These are phyloP conservation scores for Microdochium paspali DNA, from an alignment of 2,329 filamentous ascomycete species.

Conservation along the genomic window DNA sequence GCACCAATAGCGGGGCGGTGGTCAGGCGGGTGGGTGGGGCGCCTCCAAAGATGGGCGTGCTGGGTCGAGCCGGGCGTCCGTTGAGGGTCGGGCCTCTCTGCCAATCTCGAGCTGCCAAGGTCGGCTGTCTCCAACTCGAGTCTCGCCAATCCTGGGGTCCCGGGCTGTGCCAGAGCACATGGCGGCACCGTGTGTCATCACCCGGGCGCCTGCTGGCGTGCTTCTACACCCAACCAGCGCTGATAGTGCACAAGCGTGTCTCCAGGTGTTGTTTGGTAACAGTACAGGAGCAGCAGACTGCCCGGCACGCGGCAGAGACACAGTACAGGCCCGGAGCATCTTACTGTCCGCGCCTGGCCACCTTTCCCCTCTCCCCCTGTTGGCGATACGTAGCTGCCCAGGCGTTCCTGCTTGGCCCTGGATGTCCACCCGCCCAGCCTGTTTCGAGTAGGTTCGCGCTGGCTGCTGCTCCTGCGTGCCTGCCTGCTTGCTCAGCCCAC, in stretches of 20 bases:
- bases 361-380: no score
- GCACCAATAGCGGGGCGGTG: not conserved
- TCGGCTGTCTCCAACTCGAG: not conserved
- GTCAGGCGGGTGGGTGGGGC: not conserved
- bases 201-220: no score
- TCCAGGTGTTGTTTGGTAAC: not conserved
- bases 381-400: not conserved
- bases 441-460: not conserved
- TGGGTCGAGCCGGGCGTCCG: not conserved
- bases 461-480: not conserved
- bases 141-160: not conserved
- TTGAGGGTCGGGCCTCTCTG: not conserved
- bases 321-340: not conserved
- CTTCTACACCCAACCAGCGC: not conserved
- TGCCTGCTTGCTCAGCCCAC: conserved; percentile 6
- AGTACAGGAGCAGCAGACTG: not conserved
- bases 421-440: not conserved
- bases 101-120: not conserved
- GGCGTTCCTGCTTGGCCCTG: not conserved
- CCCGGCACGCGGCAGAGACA: not conserved
- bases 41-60: not conserved
- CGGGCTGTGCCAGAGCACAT: not conserved
- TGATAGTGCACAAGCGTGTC: not conserved
- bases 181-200: not conserved
- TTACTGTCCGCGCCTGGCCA: no score